These are phyloP conservation scores for Chalciporus chontae DNA, from an alignment of 768 basidiomycete species.

Conservation along the genomic window DNA sequence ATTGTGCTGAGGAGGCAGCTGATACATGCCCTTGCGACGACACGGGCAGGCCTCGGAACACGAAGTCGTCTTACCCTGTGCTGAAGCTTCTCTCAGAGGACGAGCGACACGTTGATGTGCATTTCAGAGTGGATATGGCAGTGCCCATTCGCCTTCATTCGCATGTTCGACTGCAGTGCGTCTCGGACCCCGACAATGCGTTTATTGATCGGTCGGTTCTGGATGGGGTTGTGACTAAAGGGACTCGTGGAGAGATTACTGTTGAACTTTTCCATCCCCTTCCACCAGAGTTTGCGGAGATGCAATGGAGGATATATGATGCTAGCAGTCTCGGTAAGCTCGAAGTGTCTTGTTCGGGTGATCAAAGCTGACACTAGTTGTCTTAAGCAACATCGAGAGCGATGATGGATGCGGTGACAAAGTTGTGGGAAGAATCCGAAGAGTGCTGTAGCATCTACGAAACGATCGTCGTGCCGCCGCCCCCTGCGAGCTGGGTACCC, in stretches of 20 bases:
- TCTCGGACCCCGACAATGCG: conserved; percentile 51
- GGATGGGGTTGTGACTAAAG: conserved; percentile 58
- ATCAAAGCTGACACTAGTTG: conserved; percentile 1
- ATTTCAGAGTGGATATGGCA: conserved; percentile 52
- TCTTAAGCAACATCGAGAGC: conserved; percentile 54
- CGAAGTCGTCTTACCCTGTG: conserved; percentile 35
- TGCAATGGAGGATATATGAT: conserved; percentile 65
- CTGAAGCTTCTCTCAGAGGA: conserved; percentile 28
- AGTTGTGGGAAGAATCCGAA: conserved; percentile 40
- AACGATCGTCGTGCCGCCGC: conserved; percentile 37
- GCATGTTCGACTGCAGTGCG: conserved; percentile 59
- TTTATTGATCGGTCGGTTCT: conserved; percentile 45
- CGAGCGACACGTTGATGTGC: conserved; percentile 42
- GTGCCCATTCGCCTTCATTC: conserved; percentile 55
- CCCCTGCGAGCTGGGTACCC: conserved; percentile 18
- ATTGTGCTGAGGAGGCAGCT: conserved; percentile 63
- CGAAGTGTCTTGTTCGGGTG: not conserved
- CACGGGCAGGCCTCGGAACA: conserved; percentile 46
- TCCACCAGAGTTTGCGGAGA: conserved; percentile 55
- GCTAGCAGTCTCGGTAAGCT: conserved; percentile 55
- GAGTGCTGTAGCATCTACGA: conserved; percentile 49
- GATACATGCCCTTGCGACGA: conserved; percentile 67
- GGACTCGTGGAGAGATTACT: conserved; percentile 49
- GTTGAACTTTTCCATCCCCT: conserved; percentile 54
- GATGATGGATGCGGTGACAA: conserved; percentile 60